phyloP scores from a whole-genome alignment of 2,329 filamentous ascomycete species.

The Penicillium sp. region DNA sequence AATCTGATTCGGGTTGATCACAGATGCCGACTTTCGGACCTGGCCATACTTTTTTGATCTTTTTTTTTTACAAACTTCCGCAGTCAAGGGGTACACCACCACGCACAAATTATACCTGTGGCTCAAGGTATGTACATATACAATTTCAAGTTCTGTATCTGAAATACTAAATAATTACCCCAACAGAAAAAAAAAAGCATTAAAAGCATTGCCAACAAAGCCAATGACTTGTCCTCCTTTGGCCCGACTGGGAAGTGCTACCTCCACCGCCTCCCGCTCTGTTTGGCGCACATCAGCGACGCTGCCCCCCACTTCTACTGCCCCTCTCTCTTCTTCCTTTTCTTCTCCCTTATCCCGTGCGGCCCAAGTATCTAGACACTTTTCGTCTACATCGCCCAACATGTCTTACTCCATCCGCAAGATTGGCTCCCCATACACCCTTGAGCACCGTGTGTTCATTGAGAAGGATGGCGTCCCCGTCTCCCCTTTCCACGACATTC shows the following conservation, averaged over 20 bases:
- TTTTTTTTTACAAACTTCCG: neutral
- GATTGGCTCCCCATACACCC: constrained; percentile 83
- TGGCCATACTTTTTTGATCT: neutral
- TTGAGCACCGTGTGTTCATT: constrained; percentile 96
- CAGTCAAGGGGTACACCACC: neutral
- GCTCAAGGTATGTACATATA: neutral
- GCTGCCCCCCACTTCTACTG: constrained; percentile 41
- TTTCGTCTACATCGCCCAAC: constrained; percentile 42
- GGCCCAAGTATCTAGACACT: constrained; percentile 49
- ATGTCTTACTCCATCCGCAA: constrained; percentile 74
- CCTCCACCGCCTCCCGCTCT: constrained; percentile 36
- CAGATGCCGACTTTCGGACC: constrained; percentile 9
- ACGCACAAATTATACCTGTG: neutral
- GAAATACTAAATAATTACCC: neutral
- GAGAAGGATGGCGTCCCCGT: constrained; percentile 94
- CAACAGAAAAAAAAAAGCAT: neutral
- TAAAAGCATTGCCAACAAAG: constrained; percentile 5
- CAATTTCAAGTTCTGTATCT: neutral
- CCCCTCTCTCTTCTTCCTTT: constrained; percentile 30
- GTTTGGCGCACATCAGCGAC: constrained; percentile 38
- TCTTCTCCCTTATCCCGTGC: constrained; percentile 34
- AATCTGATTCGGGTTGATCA: constrained; percentile 2
- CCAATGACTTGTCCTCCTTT: constrained; percentile 31
- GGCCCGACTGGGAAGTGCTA: constrained; percentile 30
- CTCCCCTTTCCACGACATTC: constrained; percentile 98